phyloP scores from a whole-genome alignment of 139 green algal species.

The Eudorina sp. region DNA sequence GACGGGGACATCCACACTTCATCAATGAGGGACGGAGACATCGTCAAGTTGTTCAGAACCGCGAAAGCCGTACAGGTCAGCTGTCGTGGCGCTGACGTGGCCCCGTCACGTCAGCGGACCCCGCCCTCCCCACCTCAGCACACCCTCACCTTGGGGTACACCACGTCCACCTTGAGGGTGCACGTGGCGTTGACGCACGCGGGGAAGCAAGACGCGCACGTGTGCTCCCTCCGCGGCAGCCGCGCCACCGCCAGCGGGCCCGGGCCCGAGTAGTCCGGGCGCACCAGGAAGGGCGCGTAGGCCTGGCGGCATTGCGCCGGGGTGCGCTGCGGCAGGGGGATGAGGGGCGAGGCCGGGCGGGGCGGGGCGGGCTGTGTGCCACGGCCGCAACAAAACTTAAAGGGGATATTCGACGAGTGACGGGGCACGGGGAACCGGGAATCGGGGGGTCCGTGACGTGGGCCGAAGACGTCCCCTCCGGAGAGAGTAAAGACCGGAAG shows the following conservation, averaged over 20 bases:
- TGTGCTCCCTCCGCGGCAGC: constrained; percentile 87
- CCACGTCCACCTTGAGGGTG: constrained; percentile 74
- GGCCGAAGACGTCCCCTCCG: too few relatives aligned
- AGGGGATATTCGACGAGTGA: too few relatives aligned
- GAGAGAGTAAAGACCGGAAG: too few relatives aligned
- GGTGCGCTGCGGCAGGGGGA: neutral
- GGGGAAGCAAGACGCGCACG: constrained; percentile 80
- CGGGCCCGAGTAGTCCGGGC: constrained; percentile 19
- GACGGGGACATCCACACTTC: too few relatives aligned
- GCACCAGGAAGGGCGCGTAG: constrained; percentile 27
- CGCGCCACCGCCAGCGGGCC: constrained; percentile 38
- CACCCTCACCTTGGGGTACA: constrained; percentile 71
- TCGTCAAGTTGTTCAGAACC: too few relatives aligned
- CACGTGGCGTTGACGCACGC: constrained; percentile 77
- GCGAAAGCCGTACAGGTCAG: too few relatives aligned
- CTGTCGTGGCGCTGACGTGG: too few relatives aligned
- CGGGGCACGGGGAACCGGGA: neutral
- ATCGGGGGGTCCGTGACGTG: too few relatives aligned
- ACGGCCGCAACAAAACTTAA: too few relatives aligned
- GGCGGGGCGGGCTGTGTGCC: neutral
- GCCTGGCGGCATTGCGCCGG: constrained; percentile 21
- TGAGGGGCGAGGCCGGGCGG: neutral
- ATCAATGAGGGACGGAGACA: too few relatives aligned
- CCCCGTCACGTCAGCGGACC: too few relatives aligned
- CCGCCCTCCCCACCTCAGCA: neutral